A percentile compares a stretch with the other conserved stretches of the same genome.
Conservation (phyloP, 192 early-diverging fungal genomes). For the Linnemannia exigua region DNA sequence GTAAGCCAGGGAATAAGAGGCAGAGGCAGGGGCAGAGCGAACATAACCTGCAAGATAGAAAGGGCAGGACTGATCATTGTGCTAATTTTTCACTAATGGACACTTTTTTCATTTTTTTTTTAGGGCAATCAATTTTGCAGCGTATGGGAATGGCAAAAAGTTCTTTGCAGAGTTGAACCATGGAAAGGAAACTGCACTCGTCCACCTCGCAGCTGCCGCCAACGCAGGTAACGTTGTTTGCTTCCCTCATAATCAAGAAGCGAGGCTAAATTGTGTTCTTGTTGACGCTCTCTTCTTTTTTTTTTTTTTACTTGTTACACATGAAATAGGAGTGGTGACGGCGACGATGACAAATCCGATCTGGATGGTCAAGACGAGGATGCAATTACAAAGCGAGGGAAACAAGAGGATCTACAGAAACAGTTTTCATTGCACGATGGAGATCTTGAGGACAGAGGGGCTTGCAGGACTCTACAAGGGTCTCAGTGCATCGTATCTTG, state of each 20-base stretch:
- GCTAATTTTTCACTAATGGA: not conserved
- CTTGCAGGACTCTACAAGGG: conserved; percentile 89
- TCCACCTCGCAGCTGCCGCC: conserved; percentile 86
- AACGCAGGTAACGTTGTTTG: conserved; percentile 63
- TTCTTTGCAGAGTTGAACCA: conserved; percentile 80
- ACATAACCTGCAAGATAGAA: too few species aligned
- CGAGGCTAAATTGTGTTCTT: too few species aligned
- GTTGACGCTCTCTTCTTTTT: not conserved
- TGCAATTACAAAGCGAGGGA: conserved; percentile 83
- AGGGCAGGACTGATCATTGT: not conserved
- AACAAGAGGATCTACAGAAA: conserved; percentile 72
- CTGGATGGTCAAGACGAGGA: conserved; percentile 97
- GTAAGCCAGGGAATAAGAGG: too few species aligned
- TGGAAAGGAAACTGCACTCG: conserved; percentile 80
- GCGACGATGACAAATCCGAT: conserved; percentile 93
- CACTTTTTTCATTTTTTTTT: not conserved
- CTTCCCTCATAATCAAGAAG: too few species aligned
- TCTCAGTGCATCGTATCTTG: conserved; percentile 90
- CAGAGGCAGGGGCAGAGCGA: too few species aligned
- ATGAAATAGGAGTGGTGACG: conserved; percentile 67
- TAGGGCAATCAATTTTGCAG: conserved; percentile 94
- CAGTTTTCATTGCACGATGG: conserved; percentile 80
- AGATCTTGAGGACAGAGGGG: conserved; percentile 86
- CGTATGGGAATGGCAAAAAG: conserved; percentile 92
- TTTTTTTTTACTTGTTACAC: not conserved